phyloP scores from a whole-genome alignment of 2,329 filamentous ascomycete genomes.

The Talaromyces sp. region DNA sequence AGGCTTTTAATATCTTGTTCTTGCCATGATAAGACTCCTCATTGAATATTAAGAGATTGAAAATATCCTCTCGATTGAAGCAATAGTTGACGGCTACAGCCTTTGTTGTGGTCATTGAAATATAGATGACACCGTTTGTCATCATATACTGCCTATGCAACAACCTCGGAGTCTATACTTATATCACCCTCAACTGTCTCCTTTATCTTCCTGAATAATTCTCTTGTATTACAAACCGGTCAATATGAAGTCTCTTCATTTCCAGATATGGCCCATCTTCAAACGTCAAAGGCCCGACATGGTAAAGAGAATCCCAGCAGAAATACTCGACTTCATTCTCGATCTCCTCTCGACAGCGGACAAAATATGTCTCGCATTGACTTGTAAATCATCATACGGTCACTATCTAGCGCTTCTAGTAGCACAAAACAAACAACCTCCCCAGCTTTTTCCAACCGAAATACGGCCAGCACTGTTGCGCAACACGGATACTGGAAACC shows the following conservation, averaged over 20 bases:
- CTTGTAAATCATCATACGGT: background rate
- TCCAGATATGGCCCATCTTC: background rate
- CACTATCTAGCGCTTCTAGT: too few relatives aligned
- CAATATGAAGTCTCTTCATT: background rate
- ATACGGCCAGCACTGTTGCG: background rate
- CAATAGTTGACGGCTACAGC: too few relatives aligned
- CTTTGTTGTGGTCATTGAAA: too few relatives aligned
- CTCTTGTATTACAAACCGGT: background rate
- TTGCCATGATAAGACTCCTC: too few relatives aligned
- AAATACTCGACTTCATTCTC: background rate
- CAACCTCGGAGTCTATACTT: too few relatives aligned
- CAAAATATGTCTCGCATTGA: background rate
- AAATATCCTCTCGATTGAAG: too few relatives aligned
- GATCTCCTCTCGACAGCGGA: background rate
- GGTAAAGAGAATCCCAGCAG: background rate
- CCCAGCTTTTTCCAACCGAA: background rate
- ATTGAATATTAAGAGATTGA: too few relatives aligned
- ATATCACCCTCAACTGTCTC: background rate
- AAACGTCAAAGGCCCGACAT: background rate
- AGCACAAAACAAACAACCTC: background rate
- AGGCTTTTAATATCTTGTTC: too few relatives aligned
- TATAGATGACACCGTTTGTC: too few relatives aligned
- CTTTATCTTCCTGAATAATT: background rate
- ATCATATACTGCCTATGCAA: too few relatives aligned
- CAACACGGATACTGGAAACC: background rate